Evolutionary conservation across 2,329 filamentous ascomycete species (phyloP), one percentile per base, ranked within the genome.

Genomic region (Cordyceps pruinosa): DNA sequence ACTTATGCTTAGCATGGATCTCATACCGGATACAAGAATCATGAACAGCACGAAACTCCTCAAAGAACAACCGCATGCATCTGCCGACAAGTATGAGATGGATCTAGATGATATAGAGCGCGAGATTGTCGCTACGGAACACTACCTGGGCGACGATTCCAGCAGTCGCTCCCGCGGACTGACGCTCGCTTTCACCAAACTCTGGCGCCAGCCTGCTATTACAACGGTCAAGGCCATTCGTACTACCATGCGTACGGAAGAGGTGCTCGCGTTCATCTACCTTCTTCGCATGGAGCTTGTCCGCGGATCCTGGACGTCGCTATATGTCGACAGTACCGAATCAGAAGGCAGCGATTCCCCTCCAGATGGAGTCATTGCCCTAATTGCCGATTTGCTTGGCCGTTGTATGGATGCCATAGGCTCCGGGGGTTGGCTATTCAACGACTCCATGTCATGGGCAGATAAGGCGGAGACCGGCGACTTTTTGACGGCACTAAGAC

Each of bases 361-460:
- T 0, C 82, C 86, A 21, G 85, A 90, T 64, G 82, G 83, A 50
- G 83, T 85, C 52, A 86, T 92, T 62, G 77, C 82, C 17, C 80
- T 89, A 41, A 86, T 93, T 60, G 83, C 87, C 17, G 84, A 86
- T 61, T 76, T 93, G 4, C 77, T 92, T 30, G 84, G 84, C 61
- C 84, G 85, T 64, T 89, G 88, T 60, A 77, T 93, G 44, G 89
- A 93, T 69, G 85, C 89, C 0, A 81, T 93, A 17, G 88, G 88
- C 2, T 79, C 86, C 10, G 83, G 84, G 55, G 88, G 88, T 21
- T 92, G 88, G 88, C 77, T 92, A 56, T 74, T 83, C 32, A 84
- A 86, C 61, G 83, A 83, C 61, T 73, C 77, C 46, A 71, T 81
- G 65, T 69, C 78, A 6, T 73, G 73, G 45, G 75, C 77, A 28